Base-by-base conservation (phyloP, 768 basidiomycete species). In the Collybia sordida region DNA sequence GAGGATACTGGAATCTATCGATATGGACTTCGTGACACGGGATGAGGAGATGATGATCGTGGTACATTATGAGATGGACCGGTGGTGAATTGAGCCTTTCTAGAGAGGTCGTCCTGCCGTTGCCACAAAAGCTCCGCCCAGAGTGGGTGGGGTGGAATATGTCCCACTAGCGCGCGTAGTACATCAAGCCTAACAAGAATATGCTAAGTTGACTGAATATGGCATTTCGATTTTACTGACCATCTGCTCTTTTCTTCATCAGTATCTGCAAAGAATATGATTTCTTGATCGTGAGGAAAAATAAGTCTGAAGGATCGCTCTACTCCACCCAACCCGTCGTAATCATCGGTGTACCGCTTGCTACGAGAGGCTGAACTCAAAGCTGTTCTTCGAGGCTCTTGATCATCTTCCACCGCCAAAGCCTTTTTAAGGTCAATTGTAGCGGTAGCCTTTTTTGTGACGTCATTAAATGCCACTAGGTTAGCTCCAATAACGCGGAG, bases 71-170 rank as follows among this genome's bases (percentile, higher is more conserved):
- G 50, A 34, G 27, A 49, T n/a, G 48, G 15, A n/a, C 24, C 22
- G 4, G 53, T 31, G 34, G 50, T 7, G 38, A 47, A 21, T 45
- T 53, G 55, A 25, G 35, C 46, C 24, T 25, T 50, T 35, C 50
- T 56, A 9, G 54, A 37, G 15, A 46, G 18, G n/a, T 82, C 80
- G 48, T 81, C 78, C 58, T 91, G 89, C 41, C 85, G 80, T 64
- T 93, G 88, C 90, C 90, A 92, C 35, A 93, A 66, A 34, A 96
- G 72, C 71, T 96, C 94, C 2, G 88, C 94, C 94, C 94, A 97
- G 11, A 97, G 72, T 2, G 92, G 92, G 64, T 95, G 91, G 2
- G 90, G 88, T 7, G 94, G 94, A 57, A 97, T 93, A 50, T 84
- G 86, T 6, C 93, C 93, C 52, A 96, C 83, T 31, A 96, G 74